A percentile compares a stretch with the other conserved stretches of the same genome.
Conservation (phyloP, 371 early-diverging fungal genomes). For the Batkoa obscura region DNA sequence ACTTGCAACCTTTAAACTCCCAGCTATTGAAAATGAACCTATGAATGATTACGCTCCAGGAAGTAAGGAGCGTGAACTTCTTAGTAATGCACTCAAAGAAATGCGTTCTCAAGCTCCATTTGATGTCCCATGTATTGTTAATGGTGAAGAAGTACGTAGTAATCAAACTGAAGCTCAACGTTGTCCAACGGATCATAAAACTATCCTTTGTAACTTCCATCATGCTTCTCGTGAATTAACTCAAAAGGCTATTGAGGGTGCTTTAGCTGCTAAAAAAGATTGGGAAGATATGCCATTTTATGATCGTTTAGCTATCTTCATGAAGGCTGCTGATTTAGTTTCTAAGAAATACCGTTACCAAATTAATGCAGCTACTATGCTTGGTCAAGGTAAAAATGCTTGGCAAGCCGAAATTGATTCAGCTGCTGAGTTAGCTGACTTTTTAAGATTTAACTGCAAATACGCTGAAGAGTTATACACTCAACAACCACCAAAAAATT, state of each 20-base stretch:
- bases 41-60: constrained; percentile 61
- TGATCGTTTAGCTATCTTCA: constrained; percentile 89
- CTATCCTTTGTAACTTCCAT: constrained; percentile 62
- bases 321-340: constrained; percentile 92
- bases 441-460: constrained; percentile 89
- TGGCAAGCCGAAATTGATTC: constrained; percentile 99
- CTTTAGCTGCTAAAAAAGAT: constrained; percentile 59
- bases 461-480: constrained; percentile 86
- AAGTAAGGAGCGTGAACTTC: constrained; percentile 49
- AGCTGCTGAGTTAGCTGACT: constrained; percentile 83
- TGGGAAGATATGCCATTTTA: constrained; percentile 92
- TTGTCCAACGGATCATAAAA: constrained; percentile 69
- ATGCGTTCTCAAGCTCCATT: constrained; percentile 47
- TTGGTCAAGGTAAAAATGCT: constrained; percentile 96
- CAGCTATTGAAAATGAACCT: constrained; percentile 72
- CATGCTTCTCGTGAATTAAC: constrained; percentile 54
- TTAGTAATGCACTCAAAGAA: constrained; percentile 57
- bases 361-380: constrained; percentile 92
- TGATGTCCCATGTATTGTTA: constrained; percentile 68
- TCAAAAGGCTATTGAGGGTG: constrained; percentile 76
- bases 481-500: constrained; percentile 81
- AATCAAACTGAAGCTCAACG: constrained; percentile 49
- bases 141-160: constrained; percentile 55
- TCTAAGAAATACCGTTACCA: constrained; percentile 78
- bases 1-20: constrained; percentile 57